Evolutionary conservation across 1,284 basidiomycete species (phyloP), one percentile per base, ranked within the genome.

Genomic region (Ceratobasidium theobromae): DNA sequence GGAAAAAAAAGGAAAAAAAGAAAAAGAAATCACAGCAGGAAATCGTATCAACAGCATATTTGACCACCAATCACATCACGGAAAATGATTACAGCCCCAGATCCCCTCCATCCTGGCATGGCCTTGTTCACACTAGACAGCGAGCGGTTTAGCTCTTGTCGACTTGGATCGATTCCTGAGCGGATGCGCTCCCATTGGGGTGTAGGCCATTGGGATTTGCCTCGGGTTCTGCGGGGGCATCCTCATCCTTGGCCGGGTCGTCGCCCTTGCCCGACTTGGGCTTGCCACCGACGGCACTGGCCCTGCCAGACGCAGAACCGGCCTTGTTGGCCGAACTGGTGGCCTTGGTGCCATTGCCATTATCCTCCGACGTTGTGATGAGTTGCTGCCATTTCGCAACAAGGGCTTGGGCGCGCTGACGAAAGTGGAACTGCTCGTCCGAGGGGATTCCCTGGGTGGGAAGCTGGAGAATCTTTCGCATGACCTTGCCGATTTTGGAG

Each of bases 401-500:
- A 25, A 91, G 77, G 1, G 81, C 81, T 72, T 86, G 85, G 1
- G 89, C 88, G 53, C 95, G 88, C 27, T 87, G 83, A 64, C 87
- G 87, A 82, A 98, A 95, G 71, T 90, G 83, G 81, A 88, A 93
- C 75, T 96, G 87, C 38, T 85, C 87, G 73, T 98, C 89, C 66
- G 86, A 81, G 12, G 95, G 93, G 25, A 97, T 86, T n/a, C n/a
- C n/a, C n/a, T n/a, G n/a, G 43, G 79, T 79, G 18, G 79, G 70
- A 21, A 95, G 81, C 30, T 86, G 82, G 48, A 90, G 83, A 72
- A 98, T 95, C 77, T 94, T 92, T 74, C 94, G 91, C 91, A 98
- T 95, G 57, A 99, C 95, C 79, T 98, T 98, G 78, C 91, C 93
- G 74, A 98, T 97, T 82, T 98, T 98, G 69, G 95, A 95, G 80